Evolutionary conservation across 805 yeast species (phyloP), one percentile per base, ranked within the genome.

Genomic region (Ogataea minuta): DNA sequence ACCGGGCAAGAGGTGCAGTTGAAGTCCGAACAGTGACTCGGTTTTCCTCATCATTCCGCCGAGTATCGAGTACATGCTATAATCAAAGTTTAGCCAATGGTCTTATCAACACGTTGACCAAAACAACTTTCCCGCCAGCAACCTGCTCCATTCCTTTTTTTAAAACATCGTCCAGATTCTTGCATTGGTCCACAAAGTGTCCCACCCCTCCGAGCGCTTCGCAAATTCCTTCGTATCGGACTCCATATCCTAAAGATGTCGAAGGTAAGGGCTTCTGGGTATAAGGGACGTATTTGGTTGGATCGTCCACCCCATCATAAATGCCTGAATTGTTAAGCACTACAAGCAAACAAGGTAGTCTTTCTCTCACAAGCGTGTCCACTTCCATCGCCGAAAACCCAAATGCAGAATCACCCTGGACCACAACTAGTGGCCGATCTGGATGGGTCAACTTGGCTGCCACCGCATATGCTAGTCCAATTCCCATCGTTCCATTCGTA

Each of bases 281-380:
- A 24, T 38, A 36, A 1, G 50, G 50, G 5, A n/a, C 16, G 23
- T 45, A 49, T 16, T 39, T 25, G 3, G 50, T 44, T 2, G 55
- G 48, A 3, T 52, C 46, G 14, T 66, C 71, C 8, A 70, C 64
- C 1, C 90, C 90, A 45, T 79, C 84, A 54, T 82, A 82, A 2
- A 82, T 77, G 1, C 90, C 90, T 21, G 81, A 73, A 54, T 82
- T 82, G 59, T 82, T 82, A 81, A 82, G 78, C n/a, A 82, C 77
- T 17, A 77, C 66, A 8, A 82, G 63, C 6, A 81, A 59, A 47
- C 80, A 59, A 2, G 82, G 81, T 15, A 81, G 57, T 3, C 66
- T 53, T 19, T 68, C 60, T 28, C 89, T 62, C 4, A 75, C 76
- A 1, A 83, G 76, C 0, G 90, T 82, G 52, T 83, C 89, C n/a